phyloP scores from a whole-genome alignment of 306 rosid genomes.

The Cicer pinnatifidum region DNA sequence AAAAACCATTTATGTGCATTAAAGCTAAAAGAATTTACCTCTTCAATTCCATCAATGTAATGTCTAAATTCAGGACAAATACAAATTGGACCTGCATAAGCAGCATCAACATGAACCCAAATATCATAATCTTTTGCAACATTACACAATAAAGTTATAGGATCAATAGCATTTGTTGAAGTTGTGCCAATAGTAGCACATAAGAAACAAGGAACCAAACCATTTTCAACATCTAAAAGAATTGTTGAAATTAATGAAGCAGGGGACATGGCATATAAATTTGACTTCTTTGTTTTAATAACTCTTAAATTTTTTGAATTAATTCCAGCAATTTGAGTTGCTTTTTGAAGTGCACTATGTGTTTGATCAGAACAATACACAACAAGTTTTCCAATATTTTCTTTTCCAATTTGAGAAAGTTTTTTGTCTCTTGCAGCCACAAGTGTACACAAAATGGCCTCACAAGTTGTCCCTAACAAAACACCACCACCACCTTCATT shows the following conservation, averaged over 20 bases:
- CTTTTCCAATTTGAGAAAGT: constrained; percentile 29
- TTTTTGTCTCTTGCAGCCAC: constrained; percentile 61
- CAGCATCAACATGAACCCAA: constrained; percentile 79
- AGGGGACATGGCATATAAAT: constrained; percentile 49
- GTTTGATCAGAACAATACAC: constrained; percentile 74
- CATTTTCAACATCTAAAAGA: constrained; percentile 49
- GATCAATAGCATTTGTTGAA: constrained; percentile 60
- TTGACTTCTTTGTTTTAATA: constrained; percentile 43
- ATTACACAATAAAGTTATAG: constrained; percentile 48
- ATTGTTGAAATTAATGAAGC: constrained; percentile 36
- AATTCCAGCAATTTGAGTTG: constrained; percentile 62
- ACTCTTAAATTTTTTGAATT: constrained; percentile 44
- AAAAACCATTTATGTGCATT: constrained; percentile 74
- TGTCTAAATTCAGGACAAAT: constrained; percentile 71
- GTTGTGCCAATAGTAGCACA: constrained; percentile 67
- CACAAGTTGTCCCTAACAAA: constrained; percentile 62
- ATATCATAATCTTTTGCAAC: constrained; percentile 52
- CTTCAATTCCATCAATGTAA: constrained; percentile 54
- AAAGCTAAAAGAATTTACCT: constrained; percentile 57
- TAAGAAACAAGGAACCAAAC: constrained; percentile 61
- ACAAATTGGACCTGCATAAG: constrained; percentile 63
- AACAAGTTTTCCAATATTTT: constrained; percentile 47
- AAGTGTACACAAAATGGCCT: constrained; percentile 62
- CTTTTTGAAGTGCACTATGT: constrained; percentile 59
- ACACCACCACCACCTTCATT: constrained; percentile 67